Base-by-base conservation (phyloP, 805 yeast genomes). In the Starmera caribaea region DNA sequence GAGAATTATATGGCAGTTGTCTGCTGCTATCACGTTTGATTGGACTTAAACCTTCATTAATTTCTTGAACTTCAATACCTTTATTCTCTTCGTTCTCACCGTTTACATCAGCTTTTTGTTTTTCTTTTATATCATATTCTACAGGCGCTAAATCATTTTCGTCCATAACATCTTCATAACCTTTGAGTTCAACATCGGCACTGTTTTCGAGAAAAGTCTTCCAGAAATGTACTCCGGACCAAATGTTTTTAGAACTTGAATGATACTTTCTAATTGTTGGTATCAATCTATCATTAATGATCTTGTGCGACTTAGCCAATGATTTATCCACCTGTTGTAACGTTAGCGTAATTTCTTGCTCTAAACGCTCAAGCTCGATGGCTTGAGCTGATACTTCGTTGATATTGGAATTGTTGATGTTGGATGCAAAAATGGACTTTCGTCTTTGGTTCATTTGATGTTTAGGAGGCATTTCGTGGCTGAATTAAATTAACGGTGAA, bases 261-360 rank as follows among this genome's bases (percentile, higher is more conserved):
- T 81, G 74, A 51, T 83, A 85, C 35, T 68, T 65, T 45, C 74
- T 71, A 16, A 87, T 70, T 11, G 74, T 66, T 3, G 95, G 95
- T 28, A 84, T 66, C 27, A 87, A 69, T 33, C 71, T 69, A 44
- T 81, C 81, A 36, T 77, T 76, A 21, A 88, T 75, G 29, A 79
- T 70, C 35, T 76, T 69, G 54, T 82, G 85, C 16, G 89, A 76
- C 34, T 71, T 66, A 11, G 81, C 72, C 37, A 87, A 68, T 51
- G 85, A 81, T 36, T 76, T 71, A 60, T 87, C 95, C 17, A 88
- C 83, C 36, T 79, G 80, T 57, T 86, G 96, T 36, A 88, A 61
- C 6, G 79, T 74, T 39, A 81, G 57, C 0, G 95, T 85, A 33
- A 85, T 82, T 52, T 79, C 82, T 55, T 83, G 94, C 51, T 87